phyloP scores from a whole-genome alignment of 371 early-diverging fungal genomes.

The Mucor plumbeus region DNA sequence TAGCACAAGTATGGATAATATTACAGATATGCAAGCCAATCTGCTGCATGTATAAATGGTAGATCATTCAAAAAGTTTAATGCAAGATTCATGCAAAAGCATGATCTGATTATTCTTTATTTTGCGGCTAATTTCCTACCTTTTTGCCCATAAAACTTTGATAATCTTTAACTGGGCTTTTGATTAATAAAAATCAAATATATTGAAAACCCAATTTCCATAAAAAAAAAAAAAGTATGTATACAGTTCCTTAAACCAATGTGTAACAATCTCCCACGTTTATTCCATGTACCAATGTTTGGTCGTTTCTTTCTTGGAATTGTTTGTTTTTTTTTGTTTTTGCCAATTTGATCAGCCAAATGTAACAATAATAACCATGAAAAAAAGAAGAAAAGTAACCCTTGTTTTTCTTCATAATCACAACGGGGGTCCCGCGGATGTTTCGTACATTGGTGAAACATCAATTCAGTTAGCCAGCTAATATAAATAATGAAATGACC shows the following conservation, averaged over 20 bases:
- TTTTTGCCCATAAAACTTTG: too few species aligned
- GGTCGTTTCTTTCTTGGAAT: too few species aligned
- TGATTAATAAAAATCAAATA: too few species aligned
- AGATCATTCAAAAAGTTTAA: not conserved
- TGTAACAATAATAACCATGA: not conserved
- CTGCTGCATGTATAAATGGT: not conserved
- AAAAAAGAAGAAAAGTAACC: not conserved
- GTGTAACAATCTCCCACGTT: not conserved
- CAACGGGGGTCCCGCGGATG: not conserved
- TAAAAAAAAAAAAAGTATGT: too few species aligned
- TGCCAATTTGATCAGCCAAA: not conserved
- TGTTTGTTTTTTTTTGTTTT: not conserved
- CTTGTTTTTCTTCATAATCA: slow-evolving; percentile 5
- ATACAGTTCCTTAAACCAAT: not conserved
- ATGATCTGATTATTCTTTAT: not conserved
- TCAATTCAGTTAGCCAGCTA: not conserved
- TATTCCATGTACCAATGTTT: not conserved
- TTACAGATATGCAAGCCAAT: not conserved
- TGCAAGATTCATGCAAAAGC: not conserved
- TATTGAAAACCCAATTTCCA: too few species aligned
- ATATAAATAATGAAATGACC: too few species aligned
- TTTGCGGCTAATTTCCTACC: too few species aligned
- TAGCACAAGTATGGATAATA: too few species aligned
- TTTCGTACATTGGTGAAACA: not conserved
- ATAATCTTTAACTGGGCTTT: too few species aligned